phyloP scores from a whole-genome alignment of 495 filamentous ascomycete genomes.

The Melanomma pulvis-pyrius region DNA sequence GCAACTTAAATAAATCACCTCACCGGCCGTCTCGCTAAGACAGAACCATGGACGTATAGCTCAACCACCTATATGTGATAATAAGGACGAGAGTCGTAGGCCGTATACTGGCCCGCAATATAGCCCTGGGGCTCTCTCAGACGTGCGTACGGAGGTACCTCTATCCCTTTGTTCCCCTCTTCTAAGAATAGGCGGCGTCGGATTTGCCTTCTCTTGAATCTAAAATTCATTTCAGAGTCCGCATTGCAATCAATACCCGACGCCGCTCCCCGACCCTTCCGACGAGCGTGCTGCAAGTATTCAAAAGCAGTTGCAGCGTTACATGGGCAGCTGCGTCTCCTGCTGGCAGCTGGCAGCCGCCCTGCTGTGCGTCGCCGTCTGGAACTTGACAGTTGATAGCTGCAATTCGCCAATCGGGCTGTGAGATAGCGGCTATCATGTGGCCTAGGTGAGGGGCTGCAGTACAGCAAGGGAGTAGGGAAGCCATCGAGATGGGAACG shows the following conservation, averaged over 20 bases:
- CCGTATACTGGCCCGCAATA: slow-evolving; percentile 7
- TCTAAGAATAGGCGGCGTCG: slow-evolving; percentile 26
- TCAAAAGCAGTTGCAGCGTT: slow-evolving; percentile 37
- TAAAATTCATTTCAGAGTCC: slow-evolving; percentile 26
- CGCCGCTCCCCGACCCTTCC: not conserved
- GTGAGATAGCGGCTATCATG: slow-evolving; percentile 10
- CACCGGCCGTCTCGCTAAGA: slow-evolving; percentile 14
- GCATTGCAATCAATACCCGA: slow-evolving; percentile 26
- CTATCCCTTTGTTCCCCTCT: not conserved
- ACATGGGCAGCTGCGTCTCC: slow-evolving; percentile 25
- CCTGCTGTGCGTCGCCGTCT: not conserved
- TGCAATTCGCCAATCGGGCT: slow-evolving; percentile 6
- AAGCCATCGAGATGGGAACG: slow-evolving; percentile 15
- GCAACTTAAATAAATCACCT: slow-evolving; percentile 23
- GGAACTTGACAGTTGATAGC: slow-evolving; percentile 11
- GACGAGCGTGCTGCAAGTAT: slow-evolving; percentile 11
- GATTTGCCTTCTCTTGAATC: not conserved
- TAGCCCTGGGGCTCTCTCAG: not conserved
- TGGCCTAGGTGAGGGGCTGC: slow-evolving; percentile 5
- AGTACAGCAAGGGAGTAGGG: slow-evolving; percentile 8
- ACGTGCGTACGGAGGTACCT: not conserved
- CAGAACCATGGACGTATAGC: slow-evolving; percentile 22
- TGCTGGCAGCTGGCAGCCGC: slow-evolving; percentile 10
- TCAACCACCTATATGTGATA: slow-evolving; percentile 33
- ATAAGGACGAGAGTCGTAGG: slow-evolving; percentile 14